A percentile compares a stretch with the other conserved stretches of the same genome.
phyloP scores from a whole-genome alignment of 108 stramenopile species.

The Skeletonema marinoi region DNA sequence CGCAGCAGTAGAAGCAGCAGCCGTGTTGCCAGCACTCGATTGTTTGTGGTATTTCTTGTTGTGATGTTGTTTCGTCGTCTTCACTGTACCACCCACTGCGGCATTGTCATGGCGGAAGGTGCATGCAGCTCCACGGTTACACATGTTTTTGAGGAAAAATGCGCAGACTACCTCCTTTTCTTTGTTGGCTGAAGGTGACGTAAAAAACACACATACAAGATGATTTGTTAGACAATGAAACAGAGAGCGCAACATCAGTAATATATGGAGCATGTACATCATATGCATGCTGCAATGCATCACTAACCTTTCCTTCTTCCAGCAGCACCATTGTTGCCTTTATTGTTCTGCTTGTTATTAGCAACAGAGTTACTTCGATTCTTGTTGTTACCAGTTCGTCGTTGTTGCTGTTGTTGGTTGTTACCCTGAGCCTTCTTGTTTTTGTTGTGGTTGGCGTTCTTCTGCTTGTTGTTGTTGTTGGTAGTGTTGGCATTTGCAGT shows the following conservation, averaged over 20 bases:
- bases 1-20: neutral
- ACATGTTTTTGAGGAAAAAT: slow-evolving; percentile 68
- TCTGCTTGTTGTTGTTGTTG: neutral
- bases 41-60: slow-evolving; percentile 1
- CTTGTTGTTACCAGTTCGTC: slow-evolving; percentile 1
- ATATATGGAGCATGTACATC: neutral
- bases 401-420: neutral
- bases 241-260: neutral
- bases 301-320: neutral
- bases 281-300: neutral
- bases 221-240: neutral
- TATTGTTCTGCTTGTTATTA: neutral
- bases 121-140: slow-evolving; percentile 66
- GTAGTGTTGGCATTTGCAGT: slow-evolving; percentile 1
- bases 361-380: slow-evolving; percentile 2
- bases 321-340: neutral
- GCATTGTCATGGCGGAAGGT: slow-evolving; percentile 70
- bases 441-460: neutral
- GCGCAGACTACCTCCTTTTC: slow-evolving; percentile 48
- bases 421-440: slow-evolving; percentile 4
- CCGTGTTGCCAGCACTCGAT: neutral
- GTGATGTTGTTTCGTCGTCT: neutral
- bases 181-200: slow-evolving; percentile 2
- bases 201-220: neutral
- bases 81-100: neutral